Evolutionary conservation across 257 asterid genomes (phyloP), one percentile per base, ranked within the genome.

Genomic region (Fraxinus anomala): DNA sequence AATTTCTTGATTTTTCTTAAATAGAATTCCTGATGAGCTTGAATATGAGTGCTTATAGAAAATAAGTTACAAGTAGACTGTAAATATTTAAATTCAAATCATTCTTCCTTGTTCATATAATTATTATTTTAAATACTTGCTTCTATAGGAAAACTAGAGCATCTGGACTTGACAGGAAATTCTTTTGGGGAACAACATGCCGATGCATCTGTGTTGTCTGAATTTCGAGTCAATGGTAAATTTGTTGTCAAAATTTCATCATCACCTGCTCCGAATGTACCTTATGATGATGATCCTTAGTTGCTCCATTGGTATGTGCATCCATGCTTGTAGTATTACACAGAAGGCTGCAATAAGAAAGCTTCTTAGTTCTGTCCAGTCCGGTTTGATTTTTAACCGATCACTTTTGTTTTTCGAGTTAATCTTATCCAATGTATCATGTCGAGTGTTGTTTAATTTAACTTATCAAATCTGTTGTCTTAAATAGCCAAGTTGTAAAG

Each of bases 241-340:
- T 75, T 75, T 76, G 17, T 79, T 78, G 56, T 88, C 51, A 86
- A 85, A 74, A 82, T 88, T 72, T 68, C 84, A 63, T 30, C 80
- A 19, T 84, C 83, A 7, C 69, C 79, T 75, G 78, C 88, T 31
- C 77, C 84, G 68, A 67, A 75, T 74, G 89, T 56, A 73, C 96
- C 92, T 39, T 88, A 89, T 47, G 98, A 93, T 63, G 82, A 88
- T 73, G 98, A 94, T 40, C 97, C 97, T 24, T 93, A 91, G 87
- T 72, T 80, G 72, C 84, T 72, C 73, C 76, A 65, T 30, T 37
- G 83, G 81, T 71, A 76, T 75, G 42, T 40, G 74, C 67, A 42
- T 78, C 24, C 12, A 65, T 74, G 24, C 28, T 33, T 33, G 36
- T 33, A 33, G 36, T 4, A 33, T 33, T 33, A 33, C 36, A 33